Conservation (phyloP, 2,329 filamentous ascomycete species). For the Penicillium sp. region DNA sequence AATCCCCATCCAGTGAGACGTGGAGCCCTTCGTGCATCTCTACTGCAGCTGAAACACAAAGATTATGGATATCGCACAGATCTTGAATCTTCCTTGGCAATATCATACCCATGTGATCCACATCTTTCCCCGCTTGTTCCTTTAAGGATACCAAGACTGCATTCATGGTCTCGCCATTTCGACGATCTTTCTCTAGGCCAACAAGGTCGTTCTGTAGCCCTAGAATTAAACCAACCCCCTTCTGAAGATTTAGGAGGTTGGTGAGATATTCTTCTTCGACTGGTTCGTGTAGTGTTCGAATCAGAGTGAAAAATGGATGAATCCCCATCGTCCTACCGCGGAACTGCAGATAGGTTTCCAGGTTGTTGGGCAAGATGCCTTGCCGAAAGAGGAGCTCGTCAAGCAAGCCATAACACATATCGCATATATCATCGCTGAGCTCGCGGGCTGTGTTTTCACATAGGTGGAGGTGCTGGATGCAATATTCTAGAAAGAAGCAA, state of each 20-base stretch:
- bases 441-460: background rate
- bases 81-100: background rate
- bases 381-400: background rate
- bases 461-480: background rate
- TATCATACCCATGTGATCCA: background rate
- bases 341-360: background rate
- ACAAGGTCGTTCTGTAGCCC: slow-evolving; percentile 9
- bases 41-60: background rate
- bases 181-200: slow-evolving; percentile 7
- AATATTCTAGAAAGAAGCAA: background rate
- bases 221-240: background rate
- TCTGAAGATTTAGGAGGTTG: background rate
- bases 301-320: slow-evolving; percentile 7
- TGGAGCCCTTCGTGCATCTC: background rate
- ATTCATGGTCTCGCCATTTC: slow-evolving; percentile 6
- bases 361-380: background rate
- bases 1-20: background rate
- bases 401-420: slow-evolving; percentile 2
- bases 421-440: background rate
- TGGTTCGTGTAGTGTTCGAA: background rate
- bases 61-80: slow-evolving; percentile 3
- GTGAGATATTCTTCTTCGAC: background rate
- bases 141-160: slow-evolving; percentile 3
- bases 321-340: slow-evolving; percentile 5
- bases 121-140: background rate